Conservation (phyloP, 2,329 filamentous ascomycete species). For the Tolypocladium cylindrosporum region DNA sequence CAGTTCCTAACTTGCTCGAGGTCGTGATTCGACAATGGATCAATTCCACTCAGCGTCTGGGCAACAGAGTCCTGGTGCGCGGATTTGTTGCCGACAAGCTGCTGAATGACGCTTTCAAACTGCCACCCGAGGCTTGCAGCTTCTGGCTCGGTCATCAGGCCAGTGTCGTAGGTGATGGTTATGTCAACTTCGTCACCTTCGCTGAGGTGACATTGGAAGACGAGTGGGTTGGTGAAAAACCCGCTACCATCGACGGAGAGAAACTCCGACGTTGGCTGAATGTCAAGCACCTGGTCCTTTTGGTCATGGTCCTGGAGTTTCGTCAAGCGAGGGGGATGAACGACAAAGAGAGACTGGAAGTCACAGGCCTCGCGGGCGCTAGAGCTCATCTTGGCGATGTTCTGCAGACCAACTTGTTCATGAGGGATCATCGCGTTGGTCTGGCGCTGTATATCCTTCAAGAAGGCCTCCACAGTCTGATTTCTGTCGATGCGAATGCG, state of each 20-base stretch:
- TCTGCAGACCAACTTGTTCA: background rate
- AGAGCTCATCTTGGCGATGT: background rate
- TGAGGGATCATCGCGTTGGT: background rate
- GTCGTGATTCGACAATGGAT: background rate
- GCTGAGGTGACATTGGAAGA: background rate
- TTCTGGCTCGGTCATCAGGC: background rate
- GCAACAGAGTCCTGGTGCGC: background rate
- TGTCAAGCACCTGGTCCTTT: background rate
- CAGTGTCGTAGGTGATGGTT: background rate
- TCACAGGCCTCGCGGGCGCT: background rate
- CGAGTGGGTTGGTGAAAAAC: background rate
- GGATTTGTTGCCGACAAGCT: background rate
- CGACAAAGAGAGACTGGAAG: background rate
- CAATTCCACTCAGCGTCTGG: background rate
- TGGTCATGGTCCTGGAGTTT: background rate
- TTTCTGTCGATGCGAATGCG: constrained; percentile 13
- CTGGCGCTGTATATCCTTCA: background rate
- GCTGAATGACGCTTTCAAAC: background rate
- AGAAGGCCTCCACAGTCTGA: background rate
- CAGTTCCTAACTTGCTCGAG: background rate
- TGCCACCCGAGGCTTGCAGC: background rate
- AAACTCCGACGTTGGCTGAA: background rate
- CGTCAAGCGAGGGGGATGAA: background rate
- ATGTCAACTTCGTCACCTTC: background rate
- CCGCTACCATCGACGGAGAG: background rate